These are phyloP conservation scores for Penicillium cinerascens DNA, from an alignment of 495 filamentous ascomycete genomes.

Conservation along the genomic window DNA sequence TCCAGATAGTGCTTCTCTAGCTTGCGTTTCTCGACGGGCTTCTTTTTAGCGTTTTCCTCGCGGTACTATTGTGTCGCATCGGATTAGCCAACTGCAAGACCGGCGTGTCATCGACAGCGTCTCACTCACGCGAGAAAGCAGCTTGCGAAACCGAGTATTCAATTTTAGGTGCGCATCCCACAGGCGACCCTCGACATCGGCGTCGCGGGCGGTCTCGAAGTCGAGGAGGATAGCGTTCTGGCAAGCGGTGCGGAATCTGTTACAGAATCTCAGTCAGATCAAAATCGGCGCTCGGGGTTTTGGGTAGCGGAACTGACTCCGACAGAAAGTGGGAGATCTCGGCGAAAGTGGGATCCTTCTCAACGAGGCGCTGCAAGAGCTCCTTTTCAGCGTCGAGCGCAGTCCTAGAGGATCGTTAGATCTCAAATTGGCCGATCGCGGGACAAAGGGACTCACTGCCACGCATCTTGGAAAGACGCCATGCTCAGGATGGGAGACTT, in stretches of 20 bases:
- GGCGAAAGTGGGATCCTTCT: conserved; percentile 53
- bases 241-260: conserved; percentile 65
- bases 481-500: conserved; percentile 35
- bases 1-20: conserved; percentile 71
- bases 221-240: conserved; percentile 70
- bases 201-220: conserved; percentile 61
- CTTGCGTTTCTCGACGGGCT: conserved; percentile 74
- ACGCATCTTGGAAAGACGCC: conserved; percentile 50
- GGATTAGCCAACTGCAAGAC: conserved; percentile 13
- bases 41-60: conserved; percentile 55
- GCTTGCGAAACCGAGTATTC: conserved; percentile 71
- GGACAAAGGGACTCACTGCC: conserved; percentile 41
- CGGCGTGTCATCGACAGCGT: conserved; percentile 2
- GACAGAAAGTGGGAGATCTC: conserved; percentile 55
- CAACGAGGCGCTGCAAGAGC: conserved; percentile 46
- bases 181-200: conserved; percentile 63
- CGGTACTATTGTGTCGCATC: conserved; percentile 39
- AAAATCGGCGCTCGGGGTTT: conserved; percentile 13
- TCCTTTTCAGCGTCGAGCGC: conserved; percentile 47
- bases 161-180: conserved; percentile 78
- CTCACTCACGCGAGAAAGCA: conserved; percentile 46
- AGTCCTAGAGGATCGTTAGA: conserved; percentile 25
- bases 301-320: conserved; percentile 46
- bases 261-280: conserved; percentile 15
- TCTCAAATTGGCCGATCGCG: not conserved